phyloP scores from a whole-genome alignment of 23 red algal genomes.

The Pyropia yezoensis region DNA sequence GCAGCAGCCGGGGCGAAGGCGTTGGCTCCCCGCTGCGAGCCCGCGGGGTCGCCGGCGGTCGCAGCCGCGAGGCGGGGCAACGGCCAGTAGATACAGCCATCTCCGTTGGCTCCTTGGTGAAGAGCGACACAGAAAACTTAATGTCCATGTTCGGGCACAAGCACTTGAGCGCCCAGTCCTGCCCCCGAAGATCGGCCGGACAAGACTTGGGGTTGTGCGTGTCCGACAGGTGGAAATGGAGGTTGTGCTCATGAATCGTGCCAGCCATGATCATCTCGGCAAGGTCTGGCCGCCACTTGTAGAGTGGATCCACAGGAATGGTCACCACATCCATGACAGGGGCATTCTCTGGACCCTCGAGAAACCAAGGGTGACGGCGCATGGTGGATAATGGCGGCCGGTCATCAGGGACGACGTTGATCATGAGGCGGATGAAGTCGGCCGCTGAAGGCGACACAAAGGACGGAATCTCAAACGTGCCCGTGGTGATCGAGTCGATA shows the following conservation, averaged over 20 bases:
- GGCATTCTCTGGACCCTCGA: slow-evolving; percentile 38
- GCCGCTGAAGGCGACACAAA: slow-evolving; percentile 43
- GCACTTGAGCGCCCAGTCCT: slow-evolving; percentile 72
- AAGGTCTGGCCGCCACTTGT: slow-evolving; percentile 51
- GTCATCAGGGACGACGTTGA: slow-evolving; percentile 55
- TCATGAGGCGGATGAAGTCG: slow-evolving; percentile 79
- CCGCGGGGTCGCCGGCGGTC: background rate
- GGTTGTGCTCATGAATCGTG: slow-evolving; percentile 58
- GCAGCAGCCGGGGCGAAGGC: background rate
- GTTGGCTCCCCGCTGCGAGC: slow-evolving; percentile 6
- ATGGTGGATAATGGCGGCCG: slow-evolving; percentile 43
- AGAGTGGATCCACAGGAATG: slow-evolving; percentile 54
- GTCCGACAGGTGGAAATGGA: slow-evolving; percentile 68
- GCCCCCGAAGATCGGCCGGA: slow-evolving; percentile 31
- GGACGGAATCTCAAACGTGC: slow-evolving; percentile 51
- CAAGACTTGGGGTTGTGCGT: slow-evolving; percentile 37
- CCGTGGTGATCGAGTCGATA: slow-evolving; percentile 50
- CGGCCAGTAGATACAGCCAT: no score
- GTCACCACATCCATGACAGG: slow-evolving; percentile 53
- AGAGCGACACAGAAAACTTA: slow-evolving; percentile 75
- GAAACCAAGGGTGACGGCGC: slow-evolving; percentile 75
- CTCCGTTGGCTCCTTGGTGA: slow-evolving; percentile 26
- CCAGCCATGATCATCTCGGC: slow-evolving; percentile 76
- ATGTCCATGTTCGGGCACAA: slow-evolving; percentile 70
- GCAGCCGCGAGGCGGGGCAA: no score